These are phyloP conservation scores for Russula earlei DNA, from an alignment of 768 basidiomycete genomes.

Conservation along the genomic window DNA sequence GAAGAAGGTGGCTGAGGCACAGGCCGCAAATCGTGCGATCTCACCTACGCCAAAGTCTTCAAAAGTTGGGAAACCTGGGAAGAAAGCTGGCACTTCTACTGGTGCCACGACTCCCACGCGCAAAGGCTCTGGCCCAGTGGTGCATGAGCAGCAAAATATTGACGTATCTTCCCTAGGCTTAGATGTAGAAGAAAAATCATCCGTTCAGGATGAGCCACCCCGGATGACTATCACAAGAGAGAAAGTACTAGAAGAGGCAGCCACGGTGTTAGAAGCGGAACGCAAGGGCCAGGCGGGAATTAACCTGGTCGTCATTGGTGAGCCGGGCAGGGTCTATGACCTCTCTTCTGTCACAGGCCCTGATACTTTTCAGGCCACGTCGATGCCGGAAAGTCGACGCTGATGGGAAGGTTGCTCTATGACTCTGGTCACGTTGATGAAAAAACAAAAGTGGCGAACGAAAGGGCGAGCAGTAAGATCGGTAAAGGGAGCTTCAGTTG, in stretches of 20 bases:
- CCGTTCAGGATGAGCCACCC: conserved; percentile 42
- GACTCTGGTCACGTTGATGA: conserved; percentile 86
- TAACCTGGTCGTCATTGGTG: conserved; percentile 90
- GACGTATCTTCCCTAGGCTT: conserved; percentile 74
- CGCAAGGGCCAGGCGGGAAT: conserved; percentile 56
- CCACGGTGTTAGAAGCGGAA: conserved; percentile 37
- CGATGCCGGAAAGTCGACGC: conserved; percentile 95
- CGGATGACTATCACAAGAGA: conserved; percentile 63
- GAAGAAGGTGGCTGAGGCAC: conserved; percentile 33
- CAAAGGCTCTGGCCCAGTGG: conserved; percentile 30
- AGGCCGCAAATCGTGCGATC: conserved; percentile 15
- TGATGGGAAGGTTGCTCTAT: conserved; percentile 92
- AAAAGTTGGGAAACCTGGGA: conserved; percentile 29
- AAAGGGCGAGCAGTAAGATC: conserved; percentile 78
- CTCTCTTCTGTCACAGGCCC: not conserved
- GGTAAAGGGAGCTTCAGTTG: conserved; percentile 96
- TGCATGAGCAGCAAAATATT: conserved; percentile 51
- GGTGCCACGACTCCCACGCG: conserved; percentile 24
- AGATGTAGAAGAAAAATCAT: conserved; percentile 35
- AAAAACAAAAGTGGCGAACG: conserved; percentile 73
- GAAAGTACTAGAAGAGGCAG: conserved; percentile 78
- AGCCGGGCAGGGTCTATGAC: not conserved
- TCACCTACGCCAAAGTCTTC: conserved; percentile 12
- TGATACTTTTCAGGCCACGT: conserved; percentile 66
- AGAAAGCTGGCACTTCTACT: conserved; percentile 27